phyloP scores from a whole-genome alignment of 1,284 basidiomycete genomes.

The Heterobasidion occidentale region DNA sequence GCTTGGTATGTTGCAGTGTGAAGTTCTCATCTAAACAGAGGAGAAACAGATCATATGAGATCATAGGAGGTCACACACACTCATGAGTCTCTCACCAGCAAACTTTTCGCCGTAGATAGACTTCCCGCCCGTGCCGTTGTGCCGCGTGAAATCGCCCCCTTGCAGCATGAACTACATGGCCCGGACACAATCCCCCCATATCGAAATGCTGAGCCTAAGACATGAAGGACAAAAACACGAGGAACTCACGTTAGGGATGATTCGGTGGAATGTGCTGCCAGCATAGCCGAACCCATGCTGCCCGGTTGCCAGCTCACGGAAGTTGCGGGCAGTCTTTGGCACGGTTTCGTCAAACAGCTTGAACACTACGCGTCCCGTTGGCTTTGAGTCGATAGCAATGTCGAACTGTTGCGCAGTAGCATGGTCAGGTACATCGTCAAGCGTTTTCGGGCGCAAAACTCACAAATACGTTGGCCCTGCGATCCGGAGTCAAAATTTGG shows the following conservation, averaged over 20 bases:
- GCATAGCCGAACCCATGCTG: slow-evolving; percentile 67
- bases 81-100: slow-evolving; percentile 39
- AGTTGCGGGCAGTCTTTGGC: slow-evolving; percentile 5
- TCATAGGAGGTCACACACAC: not conserved
- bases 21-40: slow-evolving; percentile 79
- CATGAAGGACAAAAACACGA: not conserved
- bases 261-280: slow-evolving; percentile 75
- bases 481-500: not conserved
- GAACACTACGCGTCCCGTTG: slow-evolving; percentile 5
- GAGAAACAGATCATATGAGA: not conserved
- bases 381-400: slow-evolving; percentile 4
- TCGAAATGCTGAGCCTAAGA: not conserved
- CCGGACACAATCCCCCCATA: not conserved
- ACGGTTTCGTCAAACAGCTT: slow-evolving; percentile 6
- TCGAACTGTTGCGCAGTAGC: not conserved
- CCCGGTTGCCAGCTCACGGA: slow-evolving; percentile 37
- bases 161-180: slow-evolving; percentile 73
- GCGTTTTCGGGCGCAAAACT: not conserved
- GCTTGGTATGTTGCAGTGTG: slow-evolving; percentile 65
- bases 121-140: slow-evolving; percentile 83
- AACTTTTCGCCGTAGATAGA: slow-evolving; percentile 89
- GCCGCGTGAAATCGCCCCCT: slow-evolving; percentile 68
- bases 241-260: slow-evolving; percentile 54
- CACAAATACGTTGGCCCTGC: not conserved
- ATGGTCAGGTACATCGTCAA: not conserved